Evolutionary conservation across 805 yeast genomes (phyloP), one percentile per base, ranked within the genome.

Genomic region (Ogataea kodamae): DNA sequence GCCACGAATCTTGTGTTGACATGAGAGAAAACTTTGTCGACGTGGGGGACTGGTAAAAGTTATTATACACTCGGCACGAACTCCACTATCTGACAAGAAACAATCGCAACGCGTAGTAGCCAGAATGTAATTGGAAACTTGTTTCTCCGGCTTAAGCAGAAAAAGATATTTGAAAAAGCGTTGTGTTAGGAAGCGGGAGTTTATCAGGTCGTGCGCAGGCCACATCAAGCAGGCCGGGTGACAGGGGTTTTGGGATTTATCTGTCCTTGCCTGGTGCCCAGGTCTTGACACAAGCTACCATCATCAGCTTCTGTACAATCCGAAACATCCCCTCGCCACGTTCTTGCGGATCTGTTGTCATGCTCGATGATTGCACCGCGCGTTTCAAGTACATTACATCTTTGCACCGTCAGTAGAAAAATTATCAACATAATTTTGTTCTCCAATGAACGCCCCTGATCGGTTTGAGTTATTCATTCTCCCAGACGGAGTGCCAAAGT

Each of bases 401-500:
- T 25, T 23, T 35, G 23, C 39, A 35, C 39, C 35, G 21, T 15
- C 21, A 19, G 6, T 29, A 26, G 25, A 35, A 35, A 35, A 29
- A 19, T 35, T 30, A 35, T 29, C 30, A 35, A 35, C 34, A 29
- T 19, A 25, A n/a, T 37, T 31, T 37, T 24, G 28, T 25, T 27
- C 33, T 23, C 52, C 28, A 37, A 90, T 92, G 98, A 92, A 92
- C 67, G 97, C 97, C 54, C 99, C 99, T 63, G 98, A 92, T 67
- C 81, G 98, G 72, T 92, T 90, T 60, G 99, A 92, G 70, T 76
- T 92, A 24, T 92, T 92, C 59, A 76, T 92, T 50, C 72, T 92
- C 50, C 97, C 97, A n/a, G 99, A 92, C 61, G 97, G 98, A 34
- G 94, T 86, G 34, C 83, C 90, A 33, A 92, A 92, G 85, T 80